Conservation (phyloP, 2,329 filamentous ascomycete species). For the Colletotrichum paranaense region DNA sequence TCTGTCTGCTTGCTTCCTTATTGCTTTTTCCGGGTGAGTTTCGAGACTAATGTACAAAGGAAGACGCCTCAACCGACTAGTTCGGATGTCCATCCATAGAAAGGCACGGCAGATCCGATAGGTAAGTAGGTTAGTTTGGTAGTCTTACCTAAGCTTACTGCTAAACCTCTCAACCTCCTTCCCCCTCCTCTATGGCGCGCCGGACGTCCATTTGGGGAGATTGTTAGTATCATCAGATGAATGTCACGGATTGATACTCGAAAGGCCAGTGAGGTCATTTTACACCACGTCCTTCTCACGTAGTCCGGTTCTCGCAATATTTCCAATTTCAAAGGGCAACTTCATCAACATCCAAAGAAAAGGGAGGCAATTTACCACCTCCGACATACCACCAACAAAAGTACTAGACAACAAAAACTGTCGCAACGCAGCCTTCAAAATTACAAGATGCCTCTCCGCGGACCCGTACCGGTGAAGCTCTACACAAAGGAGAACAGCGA, state of each 20-base stretch:
- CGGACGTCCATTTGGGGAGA: too few relatives aligned
- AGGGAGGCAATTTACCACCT: not conserved
- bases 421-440: too few relatives aligned
- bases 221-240: too few relatives aligned
- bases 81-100: not conserved
- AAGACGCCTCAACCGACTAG: not conserved
- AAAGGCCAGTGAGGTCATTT: not conserved
- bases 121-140: too few relatives aligned
- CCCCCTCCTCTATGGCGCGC: too few relatives aligned
- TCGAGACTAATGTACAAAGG: not conserved
- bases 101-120: not conserved
- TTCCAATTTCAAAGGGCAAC: not conserved
- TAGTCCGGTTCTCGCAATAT: not conserved
- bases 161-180: not conserved
- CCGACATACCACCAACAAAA: not conserved
- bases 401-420: not conserved
- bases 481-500: conserved; percentile 45
- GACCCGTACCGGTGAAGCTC: conserved; percentile 44
- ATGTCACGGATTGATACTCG: not conserved
- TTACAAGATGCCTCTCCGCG: conserved; percentile 44
- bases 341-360: not conserved
- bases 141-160: not conserved
- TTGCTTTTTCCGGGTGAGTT: not conserved
- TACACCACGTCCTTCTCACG: not conserved
- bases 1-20: not conserved